Conservation (phyloP, 345 rosid genomes). For the Syzygium jambos region DNA sequence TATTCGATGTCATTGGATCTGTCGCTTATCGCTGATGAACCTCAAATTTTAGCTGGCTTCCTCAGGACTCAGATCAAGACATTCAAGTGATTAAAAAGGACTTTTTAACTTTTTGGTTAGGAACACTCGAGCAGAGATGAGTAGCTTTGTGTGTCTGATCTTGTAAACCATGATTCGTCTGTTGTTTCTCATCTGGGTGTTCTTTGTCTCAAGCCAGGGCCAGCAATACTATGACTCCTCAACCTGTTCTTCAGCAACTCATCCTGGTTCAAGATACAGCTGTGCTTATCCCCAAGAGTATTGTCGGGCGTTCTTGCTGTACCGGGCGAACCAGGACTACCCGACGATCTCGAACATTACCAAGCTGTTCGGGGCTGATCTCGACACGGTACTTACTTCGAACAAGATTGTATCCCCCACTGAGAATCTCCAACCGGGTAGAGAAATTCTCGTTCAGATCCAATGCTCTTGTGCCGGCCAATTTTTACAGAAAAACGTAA, state of each 20-base stretch:
- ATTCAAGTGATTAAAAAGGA: background rate
- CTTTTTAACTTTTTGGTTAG: background rate
- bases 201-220: background rate
- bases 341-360: slow-evolving; percentile 22
- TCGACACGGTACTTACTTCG: slow-evolving; percentile 11
- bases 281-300: slow-evolving; percentile 18
- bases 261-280: slow-evolving; percentile 40
- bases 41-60: background rate
- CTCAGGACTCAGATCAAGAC: background rate
- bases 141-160: background rate
- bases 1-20: background rate
- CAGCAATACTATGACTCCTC: slow-evolving; percentile 33
- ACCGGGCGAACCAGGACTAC: slow-evolving; percentile 27
- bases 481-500: slow-evolving; percentile 23
- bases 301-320: slow-evolving; percentile 37
- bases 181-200: slow-evolving; percentile 16
- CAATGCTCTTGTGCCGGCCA: slow-evolving; percentile 25
- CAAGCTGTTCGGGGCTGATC: slow-evolving; percentile 18
- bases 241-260: slow-evolving; percentile 11
- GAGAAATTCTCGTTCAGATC: slow-evolving; percentile 42
- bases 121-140: background rate
- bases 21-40: background rate
- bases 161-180: slow-evolving; percentile 15
- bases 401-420: slow-evolving; percentile 12
- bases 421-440: slow-evolving; percentile 19